Conservation (phyloP, 371 early-diverging fungal genomes). For the Mortierella sp. region DNA sequence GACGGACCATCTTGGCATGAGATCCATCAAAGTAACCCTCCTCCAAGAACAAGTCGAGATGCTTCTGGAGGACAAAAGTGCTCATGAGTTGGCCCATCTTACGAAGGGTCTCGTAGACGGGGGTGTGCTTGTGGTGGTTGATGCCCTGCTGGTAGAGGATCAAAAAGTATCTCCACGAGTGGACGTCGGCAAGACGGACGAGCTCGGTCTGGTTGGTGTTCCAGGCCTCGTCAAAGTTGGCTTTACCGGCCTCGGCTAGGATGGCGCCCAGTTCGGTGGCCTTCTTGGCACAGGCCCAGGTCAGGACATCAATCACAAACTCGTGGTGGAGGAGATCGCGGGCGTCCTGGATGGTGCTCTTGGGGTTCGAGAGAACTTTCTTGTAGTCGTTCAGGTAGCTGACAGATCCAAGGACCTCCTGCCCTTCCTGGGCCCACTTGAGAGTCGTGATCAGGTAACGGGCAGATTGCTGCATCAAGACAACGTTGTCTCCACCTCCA, state of each 20-base stretch:
- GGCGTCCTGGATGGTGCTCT: slow-evolving; percentile 46
- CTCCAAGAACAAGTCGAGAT: slow-evolving; percentile 65
- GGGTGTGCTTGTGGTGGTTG: slow-evolving; percentile 35
- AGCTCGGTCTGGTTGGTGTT: slow-evolving; percentile 59
- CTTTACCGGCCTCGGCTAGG: slow-evolving; percentile 32
- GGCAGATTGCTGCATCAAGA: slow-evolving; percentile 74
- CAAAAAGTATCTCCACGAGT: slow-evolving; percentile 56
- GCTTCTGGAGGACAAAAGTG: slow-evolving; percentile 57
- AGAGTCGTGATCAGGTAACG: slow-evolving; percentile 61
- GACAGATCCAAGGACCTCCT: slow-evolving; percentile 54
- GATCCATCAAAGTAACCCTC: slow-evolving; percentile 65
- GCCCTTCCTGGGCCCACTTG: slow-evolving; percentile 50
- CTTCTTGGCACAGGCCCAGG: slow-evolving; percentile 56
- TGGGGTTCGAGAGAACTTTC: slow-evolving; percentile 31
- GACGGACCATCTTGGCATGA: slow-evolving; percentile 63
- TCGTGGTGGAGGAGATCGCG: slow-evolving; percentile 58
- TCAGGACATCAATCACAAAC: slow-evolving; percentile 50
- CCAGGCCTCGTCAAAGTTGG: slow-evolving; percentile 56
- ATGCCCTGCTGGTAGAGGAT: slow-evolving; percentile 44
- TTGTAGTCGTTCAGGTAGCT: slow-evolving; percentile 58
- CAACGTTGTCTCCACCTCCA: slow-evolving; percentile 80
- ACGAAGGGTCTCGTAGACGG: slow-evolving; percentile 44
- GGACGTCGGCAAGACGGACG: slow-evolving; percentile 58
- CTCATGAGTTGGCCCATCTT: slow-evolving; percentile 55
- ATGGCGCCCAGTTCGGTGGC: slow-evolving; percentile 28